Evolutionary conservation across 805 yeast species (phyloP), one percentile per base, ranked within the genome.

Genomic region (Starmerella tilneyi): DNA sequence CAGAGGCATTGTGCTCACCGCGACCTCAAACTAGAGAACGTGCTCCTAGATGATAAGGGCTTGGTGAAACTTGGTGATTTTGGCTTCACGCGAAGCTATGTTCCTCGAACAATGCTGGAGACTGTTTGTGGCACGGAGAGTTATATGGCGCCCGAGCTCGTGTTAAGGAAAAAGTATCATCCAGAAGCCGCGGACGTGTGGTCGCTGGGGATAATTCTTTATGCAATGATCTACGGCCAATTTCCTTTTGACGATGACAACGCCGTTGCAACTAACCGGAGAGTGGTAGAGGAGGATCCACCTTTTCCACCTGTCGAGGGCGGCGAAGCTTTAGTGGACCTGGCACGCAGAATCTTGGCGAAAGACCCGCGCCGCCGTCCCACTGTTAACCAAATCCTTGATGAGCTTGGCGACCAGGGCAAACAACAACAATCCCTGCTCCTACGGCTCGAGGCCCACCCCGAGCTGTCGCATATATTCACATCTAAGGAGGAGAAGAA

Each of bases 131-230:
- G 98, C 3, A 89, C 97, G 0, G 78, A 86, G 1, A 94, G 85
- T 3, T 89, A 89, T 60, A 88, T 89, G 95, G 96, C 98, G 0
- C 98, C 98, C 0, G 98, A 89, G 59, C 68, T 92, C 50, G 67
- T 88, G 15, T 67, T 69, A 45, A 72, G 78, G 49, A 72, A 75
- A 49, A 77, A 78, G 37, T 86, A 86, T 60, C 77, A 78, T 33
- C 97, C 96, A 0, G 79, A 81, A 54, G 59, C 67, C 4, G 77
- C 79, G 2, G 98, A 89, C 60, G 77, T 83, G 6, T 89, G 98
- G 98, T 76, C 96, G 0, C 63, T 89, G 50, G 98, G 98, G 0
- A 75, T 92, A 9, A 85, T 92, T 13, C 64, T 89, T 8, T 92
- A 80, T 59, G 86, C 96, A 0, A 70, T 89, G 72, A 58, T 84